Evolutionary conservation across 2,329 filamentous ascomycete species (phyloP), one percentile per base, ranked within the genome.

Genomic region (Thielaviopsis musarum): DNA sequence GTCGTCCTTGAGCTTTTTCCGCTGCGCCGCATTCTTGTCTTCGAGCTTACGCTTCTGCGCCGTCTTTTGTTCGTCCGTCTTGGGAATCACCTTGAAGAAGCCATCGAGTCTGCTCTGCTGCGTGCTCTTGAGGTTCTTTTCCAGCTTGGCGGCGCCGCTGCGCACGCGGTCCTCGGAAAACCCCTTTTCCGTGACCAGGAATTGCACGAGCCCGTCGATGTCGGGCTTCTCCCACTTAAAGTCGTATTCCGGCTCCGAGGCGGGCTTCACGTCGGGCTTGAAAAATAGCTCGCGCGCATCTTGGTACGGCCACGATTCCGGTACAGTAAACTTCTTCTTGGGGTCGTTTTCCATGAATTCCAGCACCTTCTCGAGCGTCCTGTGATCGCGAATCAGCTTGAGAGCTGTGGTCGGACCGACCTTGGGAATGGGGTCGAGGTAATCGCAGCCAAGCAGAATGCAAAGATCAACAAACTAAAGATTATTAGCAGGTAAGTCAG

Each of bases 151-250:
- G 0, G 87, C 91, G 28, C 80, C 91, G 52, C 79, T 82, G 45
- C 91, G 82, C 9, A 98, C 93, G 19, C 93, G 81, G 68, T 98
- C 93, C 70, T 98, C 94, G 30, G 84, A 95, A 77, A 98, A 98
- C 0, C 91, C 93, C 74, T 98, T 98, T 68, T 97, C 93, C 5
- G 82, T 82, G 3, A 95, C 93, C 1, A 98, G 75, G 71, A 88
- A 98, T 66, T 93, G 81, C 63, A 98, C 81, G 0, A 98, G 80
- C 0, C 89, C 91, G 1, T 96, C 90, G 1, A 93, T 77, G 66
- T 98, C 91, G 3, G 93, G 93, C 62, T 84, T 85, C 52, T 96
- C 90, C 93, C 94, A 98, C 72, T 95, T 96, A 77, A 97, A 95
- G 69, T 98, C 90, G 71, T 91, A 97, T 13, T 89, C 83, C 0